phyloP scores from a whole-genome alignment of 2,329 filamentous ascomycete species.

The Verticillium isaacii region DNA sequence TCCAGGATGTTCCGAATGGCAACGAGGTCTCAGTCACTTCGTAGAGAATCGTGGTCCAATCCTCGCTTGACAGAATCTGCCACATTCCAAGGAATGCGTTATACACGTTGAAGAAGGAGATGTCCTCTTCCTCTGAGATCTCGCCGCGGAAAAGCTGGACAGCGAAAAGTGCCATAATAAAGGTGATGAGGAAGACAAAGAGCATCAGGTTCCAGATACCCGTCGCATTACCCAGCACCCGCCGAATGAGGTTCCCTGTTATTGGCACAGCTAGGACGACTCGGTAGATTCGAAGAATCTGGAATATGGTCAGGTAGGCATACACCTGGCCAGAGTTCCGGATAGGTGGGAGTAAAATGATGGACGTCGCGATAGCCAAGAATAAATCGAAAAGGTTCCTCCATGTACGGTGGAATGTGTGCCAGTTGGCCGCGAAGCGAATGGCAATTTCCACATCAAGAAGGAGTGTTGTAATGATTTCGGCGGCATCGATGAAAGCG shows the following conservation, averaged over 20 bases:
- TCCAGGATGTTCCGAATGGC: conserved; percentile 73
- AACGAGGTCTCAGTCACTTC: conserved; percentile 67
- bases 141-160: conserved; percentile 81
- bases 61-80: conserved; percentile 90
- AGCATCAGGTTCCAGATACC: conserved; percentile 94
- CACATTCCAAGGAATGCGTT: conserved; percentile 98
- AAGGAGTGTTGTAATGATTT: conserved; percentile 71
- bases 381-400: conserved; percentile 77
- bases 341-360: conserved; percentile 83
- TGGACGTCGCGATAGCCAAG: conserved; percentile 73
- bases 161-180: conserved; percentile 88
- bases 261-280: conserved; percentile 85
- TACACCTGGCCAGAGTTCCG: conserved; percentile 67
- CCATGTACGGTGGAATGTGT: conserved; percentile 67
- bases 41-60: conserved; percentile 90
- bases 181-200: conserved; percentile 94
- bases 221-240: conserved; percentile 84
- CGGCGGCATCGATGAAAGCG: conserved; percentile 65
- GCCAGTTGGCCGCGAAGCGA: conserved; percentile 75
- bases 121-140: conserved; percentile 42
- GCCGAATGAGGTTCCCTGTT: conserved; percentile 77
- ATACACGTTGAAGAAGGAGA: conserved; percentile 86
- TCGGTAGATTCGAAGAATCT: conserved; percentile 87
- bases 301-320: conserved; percentile 86
- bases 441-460: conserved; percentile 79